Evolutionary conservation across 805 yeast species (phyloP), one percentile per base, ranked within the genome.

Genomic region (Wickerhamiella qilinensis): DNA sequence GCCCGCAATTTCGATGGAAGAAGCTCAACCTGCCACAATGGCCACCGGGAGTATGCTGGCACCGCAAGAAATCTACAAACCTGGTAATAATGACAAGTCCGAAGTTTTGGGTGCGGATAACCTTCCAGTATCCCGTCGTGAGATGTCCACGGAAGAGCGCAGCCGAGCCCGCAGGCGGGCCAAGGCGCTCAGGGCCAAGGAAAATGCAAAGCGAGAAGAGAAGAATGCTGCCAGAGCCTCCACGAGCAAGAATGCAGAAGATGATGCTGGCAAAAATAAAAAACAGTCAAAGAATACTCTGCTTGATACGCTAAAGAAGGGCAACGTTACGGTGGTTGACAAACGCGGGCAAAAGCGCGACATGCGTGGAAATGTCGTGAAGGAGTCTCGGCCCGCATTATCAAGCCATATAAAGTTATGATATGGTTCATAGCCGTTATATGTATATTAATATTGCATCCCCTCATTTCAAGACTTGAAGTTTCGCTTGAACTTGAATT

Each of bases 1-100:
- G 0, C 77, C 94, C 4, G 70, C 94, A 2, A 77, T 91, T 36
- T 54, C 77, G 2, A 82, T 88, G 94, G 98, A 88, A 60, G 97
- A 91, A 53, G 91, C 95, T 1, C 96, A 85, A 61, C 98, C 98
- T 36, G 66, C 83, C 41, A 76, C 85, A 28, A 67, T 81, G 62
- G 73, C 91, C 2, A 63, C 71, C 25, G 82, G 77, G 18, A 64
- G 77, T 12, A 71, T 80, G 36, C 67, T 91, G 50, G 98, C 98
- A 2, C 98, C 98, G 30, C 98, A 88, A 62, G 98, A 88, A 60
- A 67, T 91, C 7, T 91, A 77, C 59, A 72, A 67, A 54, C 53
- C 63, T 8, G 56, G 48, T 12, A 44, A 50, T 6, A 32, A 41
- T 14, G 36, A 36, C 36, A 56, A 63, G 59, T 86, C 81, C 55